Evolutionary conservation across 202 grass and related monocot genomes (phyloP).

Genomic region (Carex sylvatica): DNA sequence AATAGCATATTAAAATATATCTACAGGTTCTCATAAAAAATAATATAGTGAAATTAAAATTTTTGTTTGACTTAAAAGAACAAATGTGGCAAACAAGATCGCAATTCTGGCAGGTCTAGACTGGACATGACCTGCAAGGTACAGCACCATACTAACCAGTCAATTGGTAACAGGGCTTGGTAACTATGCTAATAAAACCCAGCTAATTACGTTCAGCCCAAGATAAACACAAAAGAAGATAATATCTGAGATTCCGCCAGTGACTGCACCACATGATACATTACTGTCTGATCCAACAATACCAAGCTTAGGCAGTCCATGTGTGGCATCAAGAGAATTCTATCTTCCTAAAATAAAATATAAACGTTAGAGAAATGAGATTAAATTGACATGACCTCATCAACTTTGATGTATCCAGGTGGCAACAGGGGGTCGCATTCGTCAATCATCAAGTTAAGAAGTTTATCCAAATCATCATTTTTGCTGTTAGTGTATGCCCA

Average conservation of each 20-base stretch:
- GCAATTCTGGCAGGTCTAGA: not conserved
- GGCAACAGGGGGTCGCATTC: constrained; percentile 65
- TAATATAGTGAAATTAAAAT: not conserved
- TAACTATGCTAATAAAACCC: not conserved
- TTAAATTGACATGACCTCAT: constrained; percentile 47
- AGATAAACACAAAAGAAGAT: not conserved
- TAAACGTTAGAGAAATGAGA: not conserved
- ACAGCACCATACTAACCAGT: not conserved
- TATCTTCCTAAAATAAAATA: not conserved
- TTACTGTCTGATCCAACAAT: not conserved
- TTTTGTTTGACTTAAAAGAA: not conserved
- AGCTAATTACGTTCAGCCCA: not conserved
- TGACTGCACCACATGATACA: not conserved
- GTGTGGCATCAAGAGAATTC: not conserved
- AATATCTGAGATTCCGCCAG: not conserved
- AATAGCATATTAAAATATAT: not conserved
- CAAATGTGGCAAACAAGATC: not conserved
- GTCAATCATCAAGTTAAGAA: constrained; percentile 79
- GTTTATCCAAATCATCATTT: constrained; percentile 52
- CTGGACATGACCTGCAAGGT: not conserved
- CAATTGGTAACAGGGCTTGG: not conserved
- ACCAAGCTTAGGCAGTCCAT: not conserved
- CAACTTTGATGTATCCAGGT: constrained; percentile 91
- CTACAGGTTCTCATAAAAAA: not conserved
- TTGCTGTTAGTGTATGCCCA: constrained; percentile 60